Evolutionary conservation across 257 asterid species (phyloP).

Genomic region (Henckelia pumila): DNA sequence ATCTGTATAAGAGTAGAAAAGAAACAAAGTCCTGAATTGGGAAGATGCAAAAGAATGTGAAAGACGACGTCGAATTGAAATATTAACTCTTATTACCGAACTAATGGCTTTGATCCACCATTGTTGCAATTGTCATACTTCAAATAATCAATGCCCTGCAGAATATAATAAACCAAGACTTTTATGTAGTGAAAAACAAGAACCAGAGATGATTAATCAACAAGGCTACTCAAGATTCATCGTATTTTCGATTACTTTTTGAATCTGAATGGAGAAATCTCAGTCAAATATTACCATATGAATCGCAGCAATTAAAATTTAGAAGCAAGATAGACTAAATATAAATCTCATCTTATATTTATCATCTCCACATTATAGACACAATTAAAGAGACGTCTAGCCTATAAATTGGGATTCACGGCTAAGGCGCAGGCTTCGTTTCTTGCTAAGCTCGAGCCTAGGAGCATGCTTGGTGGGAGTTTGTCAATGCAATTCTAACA

Average conservation of each 20-base stretch:
- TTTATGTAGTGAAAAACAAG: background rate
- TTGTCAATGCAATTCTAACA: background rate
- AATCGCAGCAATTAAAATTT: too few relatives aligned
- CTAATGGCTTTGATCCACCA: conserved; percentile 64
- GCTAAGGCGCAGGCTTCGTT: background rate
- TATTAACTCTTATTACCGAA: conserved; percentile 39
- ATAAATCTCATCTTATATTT: background rate
- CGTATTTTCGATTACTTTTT: background rate
- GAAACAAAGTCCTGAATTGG: background rate
- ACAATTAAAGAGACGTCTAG: too few relatives aligned
- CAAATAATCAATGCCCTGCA: conserved; percentile 88
- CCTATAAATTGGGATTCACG: background rate
- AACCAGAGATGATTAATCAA: background rate
- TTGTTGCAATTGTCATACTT: conserved; percentile 87
- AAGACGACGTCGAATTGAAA: background rate
- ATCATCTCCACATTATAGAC: background rate
- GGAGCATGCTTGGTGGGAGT: background rate
- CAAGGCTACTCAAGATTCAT: background rate
- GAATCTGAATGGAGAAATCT: too few relatives aligned
- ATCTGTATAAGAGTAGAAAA: conserved; percentile 36
- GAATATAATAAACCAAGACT: background rate
- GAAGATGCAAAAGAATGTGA: conserved; percentile 4
- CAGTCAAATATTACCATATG: background rate
- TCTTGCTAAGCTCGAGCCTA: background rate
- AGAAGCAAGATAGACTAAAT: too few relatives aligned